These are phyloP conservation scores for Fusarium pseudonygamai DNA, from an alignment of 2,329 filamentous ascomycete genomes.

Conservation along the genomic window DNA sequence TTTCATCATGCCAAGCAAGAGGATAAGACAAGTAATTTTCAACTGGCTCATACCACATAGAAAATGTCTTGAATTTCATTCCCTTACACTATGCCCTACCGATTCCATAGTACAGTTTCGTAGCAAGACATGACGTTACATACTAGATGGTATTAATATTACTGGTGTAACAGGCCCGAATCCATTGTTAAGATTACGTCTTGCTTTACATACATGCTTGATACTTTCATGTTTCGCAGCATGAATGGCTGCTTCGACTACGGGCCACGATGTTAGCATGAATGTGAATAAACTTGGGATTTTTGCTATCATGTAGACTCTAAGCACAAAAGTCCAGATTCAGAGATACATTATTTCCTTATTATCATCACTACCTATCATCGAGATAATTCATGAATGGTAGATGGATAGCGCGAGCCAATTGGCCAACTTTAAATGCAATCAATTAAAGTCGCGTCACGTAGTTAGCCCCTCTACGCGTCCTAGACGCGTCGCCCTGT, in stretches of 20 bases:
- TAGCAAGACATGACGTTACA: neutral
- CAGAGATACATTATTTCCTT: too few species aligned
- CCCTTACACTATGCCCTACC: neutral
- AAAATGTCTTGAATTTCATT: neutral
- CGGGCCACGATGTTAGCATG: neutral
- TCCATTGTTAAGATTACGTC: neutral
- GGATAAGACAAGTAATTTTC: neutral
- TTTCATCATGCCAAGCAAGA: neutral
- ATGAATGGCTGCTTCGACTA: neutral
- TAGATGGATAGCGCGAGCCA: neutral
- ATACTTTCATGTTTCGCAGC: neutral
- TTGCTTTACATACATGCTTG: neutral
- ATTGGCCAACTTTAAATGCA: conserved; percentile 40
- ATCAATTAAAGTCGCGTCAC: conserved; percentile 53
- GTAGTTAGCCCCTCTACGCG: conserved; percentile 46
- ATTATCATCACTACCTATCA: neutral
- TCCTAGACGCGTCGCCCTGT: conserved; percentile 40
- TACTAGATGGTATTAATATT: neutral
- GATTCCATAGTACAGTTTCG: too few species aligned
- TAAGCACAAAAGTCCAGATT: too few species aligned
- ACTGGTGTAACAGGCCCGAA: neutral
- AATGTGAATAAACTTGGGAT: neutral
- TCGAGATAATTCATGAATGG: neutral
- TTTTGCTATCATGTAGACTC: neutral
- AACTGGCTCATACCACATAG: neutral